Evolutionary conservation across 176 grass and related monocot genomes (phyloP), one percentile per base, ranked within the genome.

Genomic region (Oryza glaberrima): DNA sequence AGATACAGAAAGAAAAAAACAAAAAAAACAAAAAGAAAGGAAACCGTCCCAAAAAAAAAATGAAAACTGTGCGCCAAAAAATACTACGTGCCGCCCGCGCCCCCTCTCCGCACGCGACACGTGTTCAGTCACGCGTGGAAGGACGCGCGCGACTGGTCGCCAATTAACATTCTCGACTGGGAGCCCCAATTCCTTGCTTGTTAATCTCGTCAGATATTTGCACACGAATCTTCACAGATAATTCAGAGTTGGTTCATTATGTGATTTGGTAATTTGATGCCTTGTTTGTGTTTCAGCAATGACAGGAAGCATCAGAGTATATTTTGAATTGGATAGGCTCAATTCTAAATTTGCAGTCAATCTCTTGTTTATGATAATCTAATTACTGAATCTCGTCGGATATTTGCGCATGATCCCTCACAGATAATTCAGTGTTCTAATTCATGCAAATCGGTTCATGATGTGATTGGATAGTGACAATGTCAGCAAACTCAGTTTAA

Each of bases 281-380:
- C 80, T 49, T 43, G 23, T 70, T 17, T 82, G 5, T 38, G 56
- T 73, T 73, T 82, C 73, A 47, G 30, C 34, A 34, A 76, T 51
- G 35, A 14, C 28, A 51, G 34, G 25, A 84, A 43, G 36, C 44
- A 49, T 48, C 46, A 48, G 11, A n/a, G 6, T 35, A 35, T 51
- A 30, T 77, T 15, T 20, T 77, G 82, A 77, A 71, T 35, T 71
- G 82, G 70, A 65, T 75, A 32, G 9, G 65, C 17, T 73, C 65
- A 52, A 28, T 66, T 73, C 20, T 26, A 16, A 47, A 85, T 49
- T 17, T 67, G 76, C 36, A 60, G n/a, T 25, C 56, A 66, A 65
- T 79, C 60, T 56, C 14, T 54, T 19, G 2, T 35, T 67, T 36
- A n/a, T 52, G 56, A 20, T 4, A 38, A 0, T 70, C 7, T 0